A percentile compares a stretch with the other conserved stretches of the same genome.
phyloP scores from a whole-genome alignment of 192 early-diverging fungal genomes.

The Mycoemilia scoparia region DNA sequence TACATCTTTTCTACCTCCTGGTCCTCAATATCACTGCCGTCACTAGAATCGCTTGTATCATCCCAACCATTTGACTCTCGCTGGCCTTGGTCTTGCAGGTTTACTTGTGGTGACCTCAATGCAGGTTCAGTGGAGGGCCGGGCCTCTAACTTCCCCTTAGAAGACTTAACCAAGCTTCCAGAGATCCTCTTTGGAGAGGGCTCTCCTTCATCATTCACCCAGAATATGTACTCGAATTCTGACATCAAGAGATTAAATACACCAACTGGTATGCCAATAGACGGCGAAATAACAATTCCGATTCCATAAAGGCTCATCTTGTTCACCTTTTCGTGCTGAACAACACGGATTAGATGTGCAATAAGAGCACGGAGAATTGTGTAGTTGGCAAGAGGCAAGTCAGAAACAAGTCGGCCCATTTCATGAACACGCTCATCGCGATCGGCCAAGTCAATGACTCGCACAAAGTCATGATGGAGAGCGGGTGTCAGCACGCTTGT shows the following conservation, averaged over 20 bases:
- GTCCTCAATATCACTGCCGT: too few relatives aligned
- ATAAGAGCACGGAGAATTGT: conserved; percentile 70
- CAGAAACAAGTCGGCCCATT: conserved; percentile 56
- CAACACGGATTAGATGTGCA: conserved; percentile 79
- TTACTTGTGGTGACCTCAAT: not conserved
- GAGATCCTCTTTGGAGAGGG: conserved; percentile 23
- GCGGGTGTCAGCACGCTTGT: conserved; percentile 74
- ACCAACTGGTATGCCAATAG: conserved; percentile 78
- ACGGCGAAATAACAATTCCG: conserved; percentile 90
- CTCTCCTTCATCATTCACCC: conserved; percentile 44
- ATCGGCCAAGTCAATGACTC: conserved; percentile 64
- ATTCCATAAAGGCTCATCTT: conserved; percentile 93
- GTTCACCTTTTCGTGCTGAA: conserved; percentile 64
- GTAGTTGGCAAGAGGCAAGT: conserved; percentile 77
- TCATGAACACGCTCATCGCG: conserved; percentile 65
- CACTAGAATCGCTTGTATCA: too few relatives aligned
- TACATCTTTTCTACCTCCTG: too few relatives aligned
- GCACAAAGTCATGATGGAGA: conserved; percentile 67
- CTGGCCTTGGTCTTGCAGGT: not conserved
- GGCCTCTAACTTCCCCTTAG: not conserved
- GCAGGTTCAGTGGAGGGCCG: not conserved
- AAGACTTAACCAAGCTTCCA: not conserved
- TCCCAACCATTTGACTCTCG: too few relatives aligned
- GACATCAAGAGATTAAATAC: conserved; percentile 86
- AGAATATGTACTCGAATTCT: conserved; percentile 74